A percentile compares a stretch with the other conserved stretches of the same genome.
These are phyloP conservation scores for Tylopilus subfusipes DNA, from an alignment of 768 basidiomycete species.

Conservation along the genomic window DNA sequence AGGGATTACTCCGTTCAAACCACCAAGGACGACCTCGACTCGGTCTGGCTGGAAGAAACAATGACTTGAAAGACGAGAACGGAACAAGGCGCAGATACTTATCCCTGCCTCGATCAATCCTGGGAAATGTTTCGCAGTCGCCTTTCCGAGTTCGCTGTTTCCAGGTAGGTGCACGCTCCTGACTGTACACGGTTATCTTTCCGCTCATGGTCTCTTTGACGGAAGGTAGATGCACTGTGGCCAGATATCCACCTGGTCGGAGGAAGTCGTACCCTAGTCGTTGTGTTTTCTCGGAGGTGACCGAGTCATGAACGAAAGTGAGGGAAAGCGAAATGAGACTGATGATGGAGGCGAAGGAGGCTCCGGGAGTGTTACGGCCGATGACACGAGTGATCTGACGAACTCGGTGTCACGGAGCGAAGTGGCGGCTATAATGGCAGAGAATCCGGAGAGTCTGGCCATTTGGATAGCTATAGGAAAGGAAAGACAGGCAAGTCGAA, in stretches of 20 bases:
- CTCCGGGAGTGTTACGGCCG: no score
- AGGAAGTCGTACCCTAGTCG: constrained; percentile 9
- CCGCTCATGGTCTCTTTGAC: constrained; percentile 1
- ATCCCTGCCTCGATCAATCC: neutral
- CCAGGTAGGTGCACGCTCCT: neutral
- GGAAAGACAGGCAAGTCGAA: no score
- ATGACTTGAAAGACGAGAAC: neutral
- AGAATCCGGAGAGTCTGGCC: neutral
- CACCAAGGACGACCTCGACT: constrained; percentile 28
- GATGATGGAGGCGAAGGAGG: no score
- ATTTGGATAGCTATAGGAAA: neutral
- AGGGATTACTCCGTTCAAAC: constrained; percentile 30
- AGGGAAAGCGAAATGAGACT: no score
- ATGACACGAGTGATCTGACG: no score
- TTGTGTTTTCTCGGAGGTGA: no score
- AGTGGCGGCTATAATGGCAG: neutral
- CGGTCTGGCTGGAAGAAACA: no score
- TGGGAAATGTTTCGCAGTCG: neutral
- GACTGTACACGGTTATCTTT: neutral
- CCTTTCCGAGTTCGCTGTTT: neutral
- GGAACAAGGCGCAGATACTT: neutral
- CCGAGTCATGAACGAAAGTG: no score
- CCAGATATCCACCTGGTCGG: constrained; percentile 23
- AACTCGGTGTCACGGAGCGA: neutral
- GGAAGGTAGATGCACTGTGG: neutral